These are phyloP conservation scores for Leishmania martiniquensis DNA, from an alignment of 208 protist species.

Conservation along the genomic window DNA sequence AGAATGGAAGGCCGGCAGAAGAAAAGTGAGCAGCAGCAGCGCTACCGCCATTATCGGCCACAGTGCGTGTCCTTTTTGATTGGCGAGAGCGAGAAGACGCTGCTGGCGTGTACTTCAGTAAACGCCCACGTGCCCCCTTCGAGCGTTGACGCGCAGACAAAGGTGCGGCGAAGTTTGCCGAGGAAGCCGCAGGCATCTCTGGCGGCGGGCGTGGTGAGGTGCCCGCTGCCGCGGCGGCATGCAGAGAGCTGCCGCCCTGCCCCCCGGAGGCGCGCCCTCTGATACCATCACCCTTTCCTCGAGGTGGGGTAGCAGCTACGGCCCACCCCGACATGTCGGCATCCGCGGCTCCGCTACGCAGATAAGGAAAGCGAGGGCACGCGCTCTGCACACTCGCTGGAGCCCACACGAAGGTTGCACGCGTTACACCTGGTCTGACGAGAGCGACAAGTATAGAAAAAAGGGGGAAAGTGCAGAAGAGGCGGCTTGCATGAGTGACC, in stretches of 20 bases:
- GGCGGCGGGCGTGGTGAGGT: neutral
- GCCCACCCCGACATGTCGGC: neutral
- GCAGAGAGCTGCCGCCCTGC: neutral
- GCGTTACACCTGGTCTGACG: neutral
- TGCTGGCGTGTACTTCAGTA: neutral
- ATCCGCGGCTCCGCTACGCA: neutral
- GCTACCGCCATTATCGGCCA: neutral
- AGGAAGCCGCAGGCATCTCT: neutral
- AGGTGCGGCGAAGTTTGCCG: too few species aligned
- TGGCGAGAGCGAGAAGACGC: neutral
- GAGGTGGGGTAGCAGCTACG: neutral
- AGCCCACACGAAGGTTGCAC: neutral
- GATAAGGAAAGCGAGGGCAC: neutral
- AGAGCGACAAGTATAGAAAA: neutral
- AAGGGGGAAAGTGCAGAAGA: neutral
- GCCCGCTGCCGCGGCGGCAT: neutral
- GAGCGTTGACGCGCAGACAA: neutral
- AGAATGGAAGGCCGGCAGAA: neutral
- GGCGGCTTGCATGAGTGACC: neutral
- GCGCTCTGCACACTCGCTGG: neutral
- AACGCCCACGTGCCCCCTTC: neutral
- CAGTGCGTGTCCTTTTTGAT: neutral
- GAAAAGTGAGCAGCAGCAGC: neutral
- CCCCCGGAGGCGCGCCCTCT: neutral
- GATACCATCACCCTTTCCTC: neutral